Evolutionary conservation across 192 early-diverging fungal genomes (phyloP).

Genomic region (Chytriomyces sp.): DNA sequence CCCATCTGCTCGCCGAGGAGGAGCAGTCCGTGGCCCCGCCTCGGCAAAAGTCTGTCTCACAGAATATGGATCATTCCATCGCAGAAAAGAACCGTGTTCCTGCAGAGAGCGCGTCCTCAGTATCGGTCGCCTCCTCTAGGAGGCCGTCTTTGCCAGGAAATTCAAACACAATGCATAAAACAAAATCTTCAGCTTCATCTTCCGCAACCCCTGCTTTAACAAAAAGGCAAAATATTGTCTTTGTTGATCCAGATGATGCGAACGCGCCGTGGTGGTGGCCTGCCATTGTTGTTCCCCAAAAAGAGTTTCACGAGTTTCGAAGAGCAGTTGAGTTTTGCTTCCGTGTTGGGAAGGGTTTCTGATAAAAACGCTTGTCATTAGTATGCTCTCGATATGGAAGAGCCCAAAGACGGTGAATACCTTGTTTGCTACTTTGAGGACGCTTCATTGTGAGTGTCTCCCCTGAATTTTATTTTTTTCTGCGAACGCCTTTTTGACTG

Average conservation of each 20-base stretch:
- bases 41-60: neutral
- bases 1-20: neutral
- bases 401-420: constrained; percentile 54
- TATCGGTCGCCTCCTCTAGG: neutral
- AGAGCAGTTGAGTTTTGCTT: constrained; percentile 32
- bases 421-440: constrained; percentile 69
- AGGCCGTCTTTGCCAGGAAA: neutral
- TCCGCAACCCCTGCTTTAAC: neutral
- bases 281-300: constrained; percentile 59
- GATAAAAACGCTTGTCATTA: neutral
- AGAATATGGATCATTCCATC: neutral
- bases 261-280: constrained; percentile 67
- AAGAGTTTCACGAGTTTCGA: constrained; percentile 54
- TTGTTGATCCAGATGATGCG: constrained; percentile 66
- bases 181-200: neutral
- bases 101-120: neutral
- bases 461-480: neutral
- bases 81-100: neutral
- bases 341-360: neutral
- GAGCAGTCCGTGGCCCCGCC: neutral
- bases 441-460: constrained; percentile 51
- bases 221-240: constrained; percentile 47
- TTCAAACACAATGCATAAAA: neutral
- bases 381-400: constrained; percentile 28
- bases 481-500: neutral